Evolutionary conservation across 2,329 filamentous ascomycete species (phyloP), one percentile per base, ranked within the genome.

Genomic region (Domatiomyces catenatus): DNA sequence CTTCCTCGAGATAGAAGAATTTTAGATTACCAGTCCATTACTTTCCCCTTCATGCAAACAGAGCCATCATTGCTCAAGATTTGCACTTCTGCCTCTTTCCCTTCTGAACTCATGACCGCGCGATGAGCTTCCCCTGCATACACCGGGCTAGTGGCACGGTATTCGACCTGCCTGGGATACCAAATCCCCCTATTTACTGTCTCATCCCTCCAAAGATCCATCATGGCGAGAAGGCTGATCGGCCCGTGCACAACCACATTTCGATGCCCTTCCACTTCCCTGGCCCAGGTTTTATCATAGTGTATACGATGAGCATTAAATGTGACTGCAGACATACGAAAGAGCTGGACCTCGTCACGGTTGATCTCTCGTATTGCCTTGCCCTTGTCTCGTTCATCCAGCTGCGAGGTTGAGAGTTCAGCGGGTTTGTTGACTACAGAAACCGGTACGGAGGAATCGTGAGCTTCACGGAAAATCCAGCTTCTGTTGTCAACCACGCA

Each of bases 401-500:
- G 50, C 19, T 58, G 50, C 5, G 49, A 42, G 22, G 26, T 46
- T 22, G 57, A 54, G 36, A 57, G 47, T 47, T 58, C 54, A n/a
- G 53, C 44, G 1, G 53, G 53, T 46, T 57, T 60, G 12, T 53
- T 44, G n/a, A 52, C 50, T n/a, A 50, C 43, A 2, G 54, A 46
- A 3, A 52, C 52, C 2, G 52, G 50, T 46, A 50, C 50, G 42
- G 52, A 50, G 26, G 58, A 39, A 54, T 55, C 51, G 5, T 70
- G 54, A 1, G 67, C 67, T 57, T 67, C 64, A 42, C 68, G 65
- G 47, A 71, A 71, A 5, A 71, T 64, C 69, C 69, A 71, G 39
- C 70, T 70, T n/a, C 80, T 69, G 56, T 67, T 67, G 61, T 83
- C 80, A 32, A 74, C 61, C 24, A 83, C 57, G 26, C 56, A 58